Evolutionary conservation across 2,329 filamentous ascomycete species (phyloP).

Genomic region (Colletotrichum sp.): DNA sequence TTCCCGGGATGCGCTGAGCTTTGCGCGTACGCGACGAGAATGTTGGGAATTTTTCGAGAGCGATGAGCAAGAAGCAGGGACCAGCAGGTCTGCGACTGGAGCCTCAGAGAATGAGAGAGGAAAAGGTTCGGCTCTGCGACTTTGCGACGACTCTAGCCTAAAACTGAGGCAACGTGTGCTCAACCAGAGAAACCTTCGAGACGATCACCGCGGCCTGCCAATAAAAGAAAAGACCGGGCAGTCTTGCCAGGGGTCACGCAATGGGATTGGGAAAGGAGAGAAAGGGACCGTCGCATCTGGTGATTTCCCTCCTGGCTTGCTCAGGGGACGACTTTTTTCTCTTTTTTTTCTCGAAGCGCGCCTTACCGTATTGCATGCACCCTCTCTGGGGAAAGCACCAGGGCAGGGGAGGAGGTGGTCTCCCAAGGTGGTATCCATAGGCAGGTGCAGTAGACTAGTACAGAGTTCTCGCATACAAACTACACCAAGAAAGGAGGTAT

Average conservation of each 20-base stretch:
- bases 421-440: neutral
- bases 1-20: conserved; percentile 8
- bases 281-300: neutral
- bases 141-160: neutral
- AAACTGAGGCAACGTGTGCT: conserved; percentile 5
- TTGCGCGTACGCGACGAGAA: conserved; percentile 18
- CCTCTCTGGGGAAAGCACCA: conserved; percentile 8
- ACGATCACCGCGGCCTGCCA: neutral
- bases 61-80: neutral
- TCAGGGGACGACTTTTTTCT: neutral
- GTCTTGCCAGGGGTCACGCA: neutral
- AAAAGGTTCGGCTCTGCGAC: neutral
- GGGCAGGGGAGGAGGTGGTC: neutral
- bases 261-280: neutral
- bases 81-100: neutral
- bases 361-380: neutral
- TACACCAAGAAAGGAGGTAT: rapidly evolving
- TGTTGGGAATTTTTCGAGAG: conserved; percentile 7
- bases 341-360: neutral
- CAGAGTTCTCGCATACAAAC: neutral
- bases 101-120: neutral
- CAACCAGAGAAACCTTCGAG: neutral
- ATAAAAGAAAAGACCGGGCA: neutral
- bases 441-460: neutral
- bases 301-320: neutral